phyloP scores from a whole-genome alignment of 257 asterid species.

The Salvia miltiorrhiza region DNA sequence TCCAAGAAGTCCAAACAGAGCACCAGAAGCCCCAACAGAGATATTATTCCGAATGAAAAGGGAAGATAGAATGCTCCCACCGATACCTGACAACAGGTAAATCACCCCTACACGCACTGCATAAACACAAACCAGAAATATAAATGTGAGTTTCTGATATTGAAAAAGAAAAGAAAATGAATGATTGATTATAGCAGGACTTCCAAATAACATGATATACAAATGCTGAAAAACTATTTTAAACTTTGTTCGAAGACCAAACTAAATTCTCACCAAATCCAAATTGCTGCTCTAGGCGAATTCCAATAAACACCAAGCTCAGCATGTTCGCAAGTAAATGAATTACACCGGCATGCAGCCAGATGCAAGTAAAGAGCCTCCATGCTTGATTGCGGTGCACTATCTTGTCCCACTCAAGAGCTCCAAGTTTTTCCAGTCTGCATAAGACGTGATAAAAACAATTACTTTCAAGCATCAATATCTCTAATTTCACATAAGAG shows the following conservation, averaged over 20 bases:
- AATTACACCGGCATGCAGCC: conserved; percentile 91
- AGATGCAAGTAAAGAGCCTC: conserved; percentile 85
- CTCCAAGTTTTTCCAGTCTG: conserved; percentile 81
- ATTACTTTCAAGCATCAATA: not conserved
- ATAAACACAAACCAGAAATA: conserved; percentile 10
- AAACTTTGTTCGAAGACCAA: not conserved
- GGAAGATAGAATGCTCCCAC: conserved; percentile 81
- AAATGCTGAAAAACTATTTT: not conserved
- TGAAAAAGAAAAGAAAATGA: not conserved
- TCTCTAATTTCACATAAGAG: not conserved
- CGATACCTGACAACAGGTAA: conserved; percentile 78
- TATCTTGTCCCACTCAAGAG: conserved; percentile 68
- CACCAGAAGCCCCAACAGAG: conserved; percentile 96
- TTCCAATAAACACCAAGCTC: conserved; percentile 79
- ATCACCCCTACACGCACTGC: conserved; percentile 80
- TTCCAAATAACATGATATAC: not conserved
- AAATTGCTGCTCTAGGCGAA: conserved; percentile 90
- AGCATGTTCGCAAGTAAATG: conserved; percentile 85
- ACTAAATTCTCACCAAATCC: conserved; percentile 59
- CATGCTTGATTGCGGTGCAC: conserved; percentile 67
- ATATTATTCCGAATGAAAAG: conserved; percentile 70
- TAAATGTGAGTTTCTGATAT: not conserved
- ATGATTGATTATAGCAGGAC: not conserved
- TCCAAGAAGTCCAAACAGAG: conserved; percentile 89
- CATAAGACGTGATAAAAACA: conserved; percentile 9